Conservation (phyloP, 176 grass and related monocot species). For the Oryza punctata region DNA sequence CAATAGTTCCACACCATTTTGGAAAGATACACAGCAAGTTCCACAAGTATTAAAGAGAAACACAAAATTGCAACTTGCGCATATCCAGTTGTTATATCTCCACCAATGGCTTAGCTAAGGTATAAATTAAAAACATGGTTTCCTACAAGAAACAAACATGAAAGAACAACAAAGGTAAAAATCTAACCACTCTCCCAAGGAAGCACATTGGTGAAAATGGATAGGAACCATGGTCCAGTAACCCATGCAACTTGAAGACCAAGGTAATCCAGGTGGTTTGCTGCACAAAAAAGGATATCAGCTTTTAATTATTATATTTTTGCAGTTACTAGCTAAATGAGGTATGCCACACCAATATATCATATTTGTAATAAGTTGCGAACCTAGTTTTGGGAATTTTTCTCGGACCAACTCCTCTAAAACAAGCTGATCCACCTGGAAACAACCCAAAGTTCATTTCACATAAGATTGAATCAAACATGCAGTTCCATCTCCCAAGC, state of each 20-base stretch:
- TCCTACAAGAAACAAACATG: slow-evolving; percentile 32
- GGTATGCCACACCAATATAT: slow-evolving; percentile 11
- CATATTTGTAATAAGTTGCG: slow-evolving; percentile 32
- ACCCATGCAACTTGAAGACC: slow-evolving; percentile 97
- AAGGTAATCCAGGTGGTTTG: slow-evolving; percentile 92
- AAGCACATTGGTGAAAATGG: slow-evolving; percentile 99
- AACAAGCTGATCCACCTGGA: slow-evolving; percentile 98
- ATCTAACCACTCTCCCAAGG: slow-evolving; percentile 99
- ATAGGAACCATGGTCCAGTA: slow-evolving; percentile 97
- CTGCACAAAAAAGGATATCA: slow-evolving; percentile 58
- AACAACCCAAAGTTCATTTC: slow-evolving; percentile 42
- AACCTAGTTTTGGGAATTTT: slow-evolving; percentile 98
- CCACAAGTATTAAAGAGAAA: no score
- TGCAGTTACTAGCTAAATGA: slow-evolving; percentile 27
- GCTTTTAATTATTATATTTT: slow-evolving; percentile 29
- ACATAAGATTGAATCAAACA: slow-evolving; percentile 3
- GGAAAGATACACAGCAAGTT: no score
- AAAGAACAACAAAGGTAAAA: slow-evolving; percentile 50
- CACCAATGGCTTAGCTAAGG: slow-evolving; percentile 5
- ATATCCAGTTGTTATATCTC: no score
- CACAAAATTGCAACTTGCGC: no score
- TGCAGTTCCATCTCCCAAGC: slow-evolving; percentile 34
- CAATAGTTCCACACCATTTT: no score
- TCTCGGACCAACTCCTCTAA: slow-evolving; percentile 93
- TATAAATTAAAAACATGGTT: slow-evolving; percentile 15